Conservation (phyloP, 177 flowering plant species). For the Vitis hybrid region DNA sequence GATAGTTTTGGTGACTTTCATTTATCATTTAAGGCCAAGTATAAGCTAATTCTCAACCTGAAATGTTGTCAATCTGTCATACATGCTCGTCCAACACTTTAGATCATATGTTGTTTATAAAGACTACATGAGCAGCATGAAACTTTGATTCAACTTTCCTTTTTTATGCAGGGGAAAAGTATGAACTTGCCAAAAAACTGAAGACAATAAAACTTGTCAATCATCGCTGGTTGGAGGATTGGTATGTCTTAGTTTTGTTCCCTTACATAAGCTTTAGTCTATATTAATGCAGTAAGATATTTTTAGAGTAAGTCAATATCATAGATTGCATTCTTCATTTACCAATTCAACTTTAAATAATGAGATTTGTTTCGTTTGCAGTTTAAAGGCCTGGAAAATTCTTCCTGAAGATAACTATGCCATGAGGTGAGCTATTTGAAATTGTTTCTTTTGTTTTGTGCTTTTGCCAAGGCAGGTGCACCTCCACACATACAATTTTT, state of each 20-base stretch:
- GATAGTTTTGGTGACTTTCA: not conserved
- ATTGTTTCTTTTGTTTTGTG: not conserved
- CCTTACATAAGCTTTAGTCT: not conserved
- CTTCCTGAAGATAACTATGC: conserved; percentile 73
- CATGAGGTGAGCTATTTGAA: conserved; percentile 58
- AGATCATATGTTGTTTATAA: not conserved
- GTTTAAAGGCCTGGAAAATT: conserved; percentile 82
- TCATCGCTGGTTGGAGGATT: conserved; percentile 93
- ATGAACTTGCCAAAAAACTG: conserved; percentile 81
- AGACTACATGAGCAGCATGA: not conserved
- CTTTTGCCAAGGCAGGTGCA: not conserved
- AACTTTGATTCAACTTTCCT: not conserved
- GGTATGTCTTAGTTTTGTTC: conserved; percentile 41
- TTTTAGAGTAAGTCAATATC: not conserved
- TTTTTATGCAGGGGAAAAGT: conserved; percentile 74
- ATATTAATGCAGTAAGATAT: not conserved
- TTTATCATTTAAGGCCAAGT: not conserved
- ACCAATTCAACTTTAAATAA: not conserved
- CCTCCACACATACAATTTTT: not conserved
- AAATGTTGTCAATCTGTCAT: not conserved
- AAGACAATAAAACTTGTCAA: conserved; percentile 78
- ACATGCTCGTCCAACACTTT: not conserved
- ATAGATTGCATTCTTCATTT: not conserved
- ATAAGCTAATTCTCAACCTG: not conserved
- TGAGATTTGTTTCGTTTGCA: conserved; percentile 32